Evolutionary conservation across 139 green algal species (phyloP).

Genomic region (Yamagishiella unicocca): DNA sequence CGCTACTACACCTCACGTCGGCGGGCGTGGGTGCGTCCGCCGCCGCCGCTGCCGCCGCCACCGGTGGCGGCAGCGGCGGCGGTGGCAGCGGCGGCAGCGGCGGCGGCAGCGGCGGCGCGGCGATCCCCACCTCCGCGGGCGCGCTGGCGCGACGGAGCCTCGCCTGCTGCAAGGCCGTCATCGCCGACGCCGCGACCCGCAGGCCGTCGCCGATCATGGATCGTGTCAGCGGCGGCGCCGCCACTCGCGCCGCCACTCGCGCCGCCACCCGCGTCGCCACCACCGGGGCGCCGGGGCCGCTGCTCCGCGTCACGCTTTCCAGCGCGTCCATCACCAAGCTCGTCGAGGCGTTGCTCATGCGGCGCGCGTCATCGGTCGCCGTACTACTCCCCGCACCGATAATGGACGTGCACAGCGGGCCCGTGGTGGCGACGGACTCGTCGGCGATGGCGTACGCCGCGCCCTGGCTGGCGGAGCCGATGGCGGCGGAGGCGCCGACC

Average conservation of each 20-base stretch:
- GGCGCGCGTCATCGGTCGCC: not conserved
- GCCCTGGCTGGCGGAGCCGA: not conserved
- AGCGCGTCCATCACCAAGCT: not conserved
- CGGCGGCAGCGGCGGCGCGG: not conserved
- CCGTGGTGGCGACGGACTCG: not conserved
- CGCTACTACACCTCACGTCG: no score
- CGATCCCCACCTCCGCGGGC: not conserved
- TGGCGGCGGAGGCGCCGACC: not conserved
- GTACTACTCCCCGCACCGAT: not conserved
- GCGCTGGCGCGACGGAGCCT: not conserved
- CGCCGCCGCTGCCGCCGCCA: not conserved
- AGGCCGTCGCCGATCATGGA: not conserved
- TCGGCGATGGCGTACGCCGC: not conserved
- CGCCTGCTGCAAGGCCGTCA: not conserved
- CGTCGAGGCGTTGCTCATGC: constrained; percentile 2
- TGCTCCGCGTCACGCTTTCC: not conserved
- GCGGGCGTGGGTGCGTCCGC: not conserved
- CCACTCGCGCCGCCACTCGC: not conserved
- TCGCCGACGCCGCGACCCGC: not conserved
- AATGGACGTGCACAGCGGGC: not conserved
- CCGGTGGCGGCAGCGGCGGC: not conserved
- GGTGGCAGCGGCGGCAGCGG: not conserved
- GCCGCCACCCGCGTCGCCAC: not conserved
- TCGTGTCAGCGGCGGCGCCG: no score
- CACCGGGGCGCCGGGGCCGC: not conserved